Conservation (phyloP, 2,329 filamentous ascomycete genomes). For the Penicillium corylophilum region DNA sequence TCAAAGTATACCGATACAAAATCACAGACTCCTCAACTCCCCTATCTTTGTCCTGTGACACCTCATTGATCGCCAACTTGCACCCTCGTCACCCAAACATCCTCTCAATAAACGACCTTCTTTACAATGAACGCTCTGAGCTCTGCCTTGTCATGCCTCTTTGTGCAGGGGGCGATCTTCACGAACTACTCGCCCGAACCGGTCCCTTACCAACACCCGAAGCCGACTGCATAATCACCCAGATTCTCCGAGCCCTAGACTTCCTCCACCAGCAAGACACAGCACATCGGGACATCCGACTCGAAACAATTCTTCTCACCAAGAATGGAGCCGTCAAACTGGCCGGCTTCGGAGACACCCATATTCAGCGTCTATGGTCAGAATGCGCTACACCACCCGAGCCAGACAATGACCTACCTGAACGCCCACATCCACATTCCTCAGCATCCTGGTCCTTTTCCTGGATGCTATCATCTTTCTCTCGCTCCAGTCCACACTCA, state of each 20-base stretch:
- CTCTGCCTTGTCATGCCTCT: slow-evolving; percentile 31
- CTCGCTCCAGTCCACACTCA: neutral
- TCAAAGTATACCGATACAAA: slow-evolving; percentile 31
- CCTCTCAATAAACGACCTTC: slow-evolving; percentile 26
- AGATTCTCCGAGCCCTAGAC: slow-evolving; percentile 29
- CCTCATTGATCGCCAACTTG: slow-evolving; percentile 7
- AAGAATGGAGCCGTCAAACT: slow-evolving; percentile 80
- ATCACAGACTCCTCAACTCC: slow-evolving; percentile 6
- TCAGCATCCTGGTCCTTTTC: slow-evolving; percentile 11
- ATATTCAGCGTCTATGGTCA: slow-evolving; percentile 64
- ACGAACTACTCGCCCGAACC: slow-evolving; percentile 75
- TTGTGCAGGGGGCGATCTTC: slow-evolving; percentile 81
- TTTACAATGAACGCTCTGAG: slow-evolving; percentile 28
- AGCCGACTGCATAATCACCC: slow-evolving; percentile 88
- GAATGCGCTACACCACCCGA: slow-evolving; percentile 11
- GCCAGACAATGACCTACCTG: neutral
- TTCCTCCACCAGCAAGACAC: slow-evolving; percentile 80
- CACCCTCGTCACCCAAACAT: slow-evolving; percentile 32
- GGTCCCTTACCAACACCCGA: slow-evolving; percentile 76
- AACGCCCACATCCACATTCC: slow-evolving; percentile 6
- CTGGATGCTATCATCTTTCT: slow-evolving; percentile 8
- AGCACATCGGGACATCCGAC: slow-evolving; percentile 91
- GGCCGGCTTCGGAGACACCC: slow-evolving; percentile 82
- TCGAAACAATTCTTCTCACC: slow-evolving; percentile 88
- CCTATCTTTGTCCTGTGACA: slow-evolving; percentile 1